Percentiles rank a stretch among this genome's conserved stretches.
Evolutionary conservation across 768 basidiomycete genomes (phyloP).

Genomic region (Multifurca ochricompacta): DNA sequence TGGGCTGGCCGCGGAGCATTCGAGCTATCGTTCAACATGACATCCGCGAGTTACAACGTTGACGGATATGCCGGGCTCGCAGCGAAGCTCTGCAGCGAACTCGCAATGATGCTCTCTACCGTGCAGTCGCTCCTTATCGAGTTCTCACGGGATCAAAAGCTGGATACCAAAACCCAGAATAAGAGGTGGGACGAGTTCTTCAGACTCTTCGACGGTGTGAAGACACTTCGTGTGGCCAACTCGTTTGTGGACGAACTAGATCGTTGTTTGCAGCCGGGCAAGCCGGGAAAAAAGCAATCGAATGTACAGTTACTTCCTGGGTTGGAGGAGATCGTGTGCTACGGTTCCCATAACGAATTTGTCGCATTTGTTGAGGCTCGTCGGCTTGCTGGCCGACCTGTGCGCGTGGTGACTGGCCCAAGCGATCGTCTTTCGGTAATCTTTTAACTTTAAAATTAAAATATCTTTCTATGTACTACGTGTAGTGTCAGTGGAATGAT

Average conservation of each 20-base stretch:
- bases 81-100: not conserved
- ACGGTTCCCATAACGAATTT: not conserved
- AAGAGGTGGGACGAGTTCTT: not conserved
- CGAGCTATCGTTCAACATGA: not conserved
- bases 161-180: too few relatives aligned
- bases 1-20: constrained; percentile 1
- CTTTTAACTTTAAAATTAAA: too few relatives aligned
- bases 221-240: not conserved
- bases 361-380: not conserved
- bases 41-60: too few relatives aligned
- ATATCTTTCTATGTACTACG: too few relatives aligned
- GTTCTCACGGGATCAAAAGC: not conserved
- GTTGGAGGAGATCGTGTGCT: not conserved
- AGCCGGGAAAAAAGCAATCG: not conserved
- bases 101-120: not conserved
- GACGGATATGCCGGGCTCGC: too few relatives aligned
- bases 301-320: not conserved
- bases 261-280: not conserved
- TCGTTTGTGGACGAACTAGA: not conserved
- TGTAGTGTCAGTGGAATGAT: too few relatives aligned
- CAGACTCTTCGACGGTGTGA: not conserved
- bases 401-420: not conserved
- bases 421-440: not conserved
- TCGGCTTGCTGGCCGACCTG: not conserved
- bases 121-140: not conserved